Percentiles rank a stretch among this genome's conserved stretches.
Evolutionary conservation across 2,329 filamentous ascomycete genomes (phyloP).

Genomic region (Onygena corvina): DNA sequence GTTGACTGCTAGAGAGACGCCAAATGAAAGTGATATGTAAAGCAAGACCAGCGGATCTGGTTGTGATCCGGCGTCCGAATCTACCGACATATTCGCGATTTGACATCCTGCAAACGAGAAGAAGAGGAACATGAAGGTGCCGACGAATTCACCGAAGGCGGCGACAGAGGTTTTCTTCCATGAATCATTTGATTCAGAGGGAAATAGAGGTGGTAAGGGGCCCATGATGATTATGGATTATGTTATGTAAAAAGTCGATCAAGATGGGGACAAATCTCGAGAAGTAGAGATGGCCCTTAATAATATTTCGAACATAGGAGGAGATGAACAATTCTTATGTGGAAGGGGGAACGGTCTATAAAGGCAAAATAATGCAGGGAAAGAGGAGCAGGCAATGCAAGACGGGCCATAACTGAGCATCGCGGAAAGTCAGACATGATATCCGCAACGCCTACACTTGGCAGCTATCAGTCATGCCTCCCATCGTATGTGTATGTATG

Average conservation of each 20-base stretch:
- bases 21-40: conserved; percentile 36
- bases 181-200: conserved; percentile 3
- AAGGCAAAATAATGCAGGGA: neutral
- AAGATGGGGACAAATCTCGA: neutral
- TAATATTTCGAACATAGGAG: neutral
- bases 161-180: conserved; percentile 27
- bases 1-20: conserved; percentile 40
- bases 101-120: conserved; percentile 39
- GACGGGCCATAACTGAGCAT: neutral
- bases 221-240: neutral
- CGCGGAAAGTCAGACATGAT: neutral
- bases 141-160: conserved; percentile 40
- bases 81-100: conserved; percentile 30
- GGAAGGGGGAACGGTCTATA: neutral
- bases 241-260: neutral
- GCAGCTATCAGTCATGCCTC: neutral
- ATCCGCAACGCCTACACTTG: neutral
- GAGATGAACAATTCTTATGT: neutral
- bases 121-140: conserved; percentile 42
- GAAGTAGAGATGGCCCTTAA: neutral
- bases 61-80: conserved; percentile 20
- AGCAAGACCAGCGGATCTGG: conserved; percentile 26
- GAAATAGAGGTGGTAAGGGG: neutral
- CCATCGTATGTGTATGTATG: neutral
- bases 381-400: neutral